Conservation (phyloP, 257 asterid species). For the Capsicum pubescens region DNA sequence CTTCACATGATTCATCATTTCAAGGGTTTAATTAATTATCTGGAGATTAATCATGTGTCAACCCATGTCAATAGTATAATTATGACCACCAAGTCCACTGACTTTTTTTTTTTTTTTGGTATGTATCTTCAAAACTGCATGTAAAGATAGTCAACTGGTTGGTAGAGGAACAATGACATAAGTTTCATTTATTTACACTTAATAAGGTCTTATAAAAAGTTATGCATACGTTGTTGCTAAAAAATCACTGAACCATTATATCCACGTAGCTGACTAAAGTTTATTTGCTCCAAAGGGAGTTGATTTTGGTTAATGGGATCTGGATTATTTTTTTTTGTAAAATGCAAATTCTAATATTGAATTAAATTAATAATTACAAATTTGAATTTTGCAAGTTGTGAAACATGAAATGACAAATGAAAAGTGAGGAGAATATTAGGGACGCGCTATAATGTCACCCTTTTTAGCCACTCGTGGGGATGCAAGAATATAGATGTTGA, state of each 20-base stretch:
- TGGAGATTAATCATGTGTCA: neutral
- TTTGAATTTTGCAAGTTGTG: constrained; percentile 6
- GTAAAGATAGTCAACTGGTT: too few relatives aligned
- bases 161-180: neutral
- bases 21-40: neutral
- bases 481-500: neutral
- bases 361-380: constrained; percentile 5
- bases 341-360: neutral
- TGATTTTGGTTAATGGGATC: neutral
- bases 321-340: neutral
- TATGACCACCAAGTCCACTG: neutral
- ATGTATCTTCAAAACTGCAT: neutral
- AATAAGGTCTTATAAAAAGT: too few relatives aligned
- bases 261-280: neutral
- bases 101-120: neutral
- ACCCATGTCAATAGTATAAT: neutral
- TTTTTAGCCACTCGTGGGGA: constrained; percentile 26
- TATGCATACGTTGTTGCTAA: too few relatives aligned
- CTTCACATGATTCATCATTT: neutral
- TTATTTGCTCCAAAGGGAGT: neutral
- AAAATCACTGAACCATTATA: neutral
- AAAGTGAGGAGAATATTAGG: neutral
- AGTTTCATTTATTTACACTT: too few relatives aligned
- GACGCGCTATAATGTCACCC: neutral
- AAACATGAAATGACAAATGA: neutral